Conservation (phyloP, 495 filamentous ascomycete genomes). For the Neurospora cerealis region DNA sequence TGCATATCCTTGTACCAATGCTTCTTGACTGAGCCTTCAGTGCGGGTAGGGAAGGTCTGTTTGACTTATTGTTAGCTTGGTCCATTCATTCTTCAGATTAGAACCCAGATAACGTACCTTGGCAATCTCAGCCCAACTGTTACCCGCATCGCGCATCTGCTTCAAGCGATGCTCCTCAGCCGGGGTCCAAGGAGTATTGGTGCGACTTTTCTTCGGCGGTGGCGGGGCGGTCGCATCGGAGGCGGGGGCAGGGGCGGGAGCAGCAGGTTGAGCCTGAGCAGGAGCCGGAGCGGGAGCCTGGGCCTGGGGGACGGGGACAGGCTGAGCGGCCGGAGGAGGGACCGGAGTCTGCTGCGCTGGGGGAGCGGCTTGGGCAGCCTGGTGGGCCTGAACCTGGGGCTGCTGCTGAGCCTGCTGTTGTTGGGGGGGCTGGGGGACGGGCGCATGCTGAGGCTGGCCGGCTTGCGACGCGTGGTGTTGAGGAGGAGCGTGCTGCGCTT, state of each 20-base stretch:
- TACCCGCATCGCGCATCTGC: conserved; percentile 83
- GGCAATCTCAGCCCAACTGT: conserved; percentile 94
- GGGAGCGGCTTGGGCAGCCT: conserved; percentile 13
- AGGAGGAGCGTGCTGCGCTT: conserved; percentile 6
- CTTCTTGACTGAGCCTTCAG: conserved; percentile 97
- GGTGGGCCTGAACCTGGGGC: conserved; percentile 14
- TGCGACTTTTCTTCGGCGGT: conserved; percentile 81
- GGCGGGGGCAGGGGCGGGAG: conserved; percentile 20
- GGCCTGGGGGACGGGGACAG: conserved; percentile 15
- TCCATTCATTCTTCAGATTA: neutral
- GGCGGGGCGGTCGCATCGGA: conserved; percentile 36
- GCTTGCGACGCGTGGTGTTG: conserved; percentile 17
- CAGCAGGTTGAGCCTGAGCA: conserved; percentile 21
- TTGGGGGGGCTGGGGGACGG: conserved; percentile 7
- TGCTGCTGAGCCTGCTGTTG: conserved; percentile 18
- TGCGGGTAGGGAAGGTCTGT: conserved; percentile 82
- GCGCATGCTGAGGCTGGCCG: conserved; percentile 8
- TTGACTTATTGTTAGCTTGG: conserved; percentile 16
- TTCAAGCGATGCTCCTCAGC: conserved; percentile 89
- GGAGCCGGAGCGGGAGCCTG: conserved; percentile 14
- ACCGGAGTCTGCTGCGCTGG: conserved; percentile 13
- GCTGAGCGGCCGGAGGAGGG: conserved; percentile 8
- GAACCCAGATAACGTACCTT: conserved; percentile 48
- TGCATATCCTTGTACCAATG: conserved; percentile 99
- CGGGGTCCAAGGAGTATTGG: conserved; percentile 96